phyloP scores from a whole-genome alignment of 2,329 filamentous ascomycete genomes.

The Stagonosporopsis vannaccii region DNA sequence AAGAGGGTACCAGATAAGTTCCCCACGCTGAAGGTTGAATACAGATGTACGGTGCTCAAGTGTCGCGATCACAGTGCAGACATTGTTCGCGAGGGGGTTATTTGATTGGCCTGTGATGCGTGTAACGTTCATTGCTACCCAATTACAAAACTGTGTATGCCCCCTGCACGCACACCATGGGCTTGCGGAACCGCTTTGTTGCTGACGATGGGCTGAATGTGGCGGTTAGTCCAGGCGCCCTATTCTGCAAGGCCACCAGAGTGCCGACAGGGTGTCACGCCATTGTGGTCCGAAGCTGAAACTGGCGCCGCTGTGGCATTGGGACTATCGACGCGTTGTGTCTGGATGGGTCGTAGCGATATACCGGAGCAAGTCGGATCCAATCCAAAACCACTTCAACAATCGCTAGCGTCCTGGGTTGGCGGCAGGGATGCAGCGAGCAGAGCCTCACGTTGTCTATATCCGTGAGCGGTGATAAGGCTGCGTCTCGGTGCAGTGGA shows the following conservation, averaged over 20 bases:
- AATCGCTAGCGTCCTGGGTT: background rate
- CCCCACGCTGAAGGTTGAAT: background rate
- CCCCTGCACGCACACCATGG: constrained; percentile 1
- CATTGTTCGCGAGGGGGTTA: background rate
- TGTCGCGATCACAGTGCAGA: background rate
- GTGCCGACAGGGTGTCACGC: constrained; percentile 21
- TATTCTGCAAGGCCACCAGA: constrained; percentile 7
- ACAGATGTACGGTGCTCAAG: background rate
- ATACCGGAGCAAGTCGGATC: constrained; percentile 21
- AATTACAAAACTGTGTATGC: background rate
- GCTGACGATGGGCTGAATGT: background rate
- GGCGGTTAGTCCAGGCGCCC: background rate
- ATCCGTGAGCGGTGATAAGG: constrained; percentile 12
- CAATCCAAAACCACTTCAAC: background rate
- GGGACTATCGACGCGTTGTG: background rate
- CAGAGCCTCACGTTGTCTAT: constrained; percentile 16
- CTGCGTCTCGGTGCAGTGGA: constrained; percentile 26
- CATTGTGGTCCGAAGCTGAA: constrained; percentile 21
- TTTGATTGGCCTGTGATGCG: background rate
- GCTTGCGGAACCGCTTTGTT: constrained; percentile 6
- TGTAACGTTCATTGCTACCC: constrained; percentile 3
- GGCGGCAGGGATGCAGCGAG: constrained; percentile 10
- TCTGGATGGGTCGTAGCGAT: background rate
- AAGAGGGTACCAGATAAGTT: background rate
- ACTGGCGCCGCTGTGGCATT: background rate